Conservation (phyloP, 2,329 filamentous ascomycete genomes). For the Aspergillus phoenicis region DNA sequence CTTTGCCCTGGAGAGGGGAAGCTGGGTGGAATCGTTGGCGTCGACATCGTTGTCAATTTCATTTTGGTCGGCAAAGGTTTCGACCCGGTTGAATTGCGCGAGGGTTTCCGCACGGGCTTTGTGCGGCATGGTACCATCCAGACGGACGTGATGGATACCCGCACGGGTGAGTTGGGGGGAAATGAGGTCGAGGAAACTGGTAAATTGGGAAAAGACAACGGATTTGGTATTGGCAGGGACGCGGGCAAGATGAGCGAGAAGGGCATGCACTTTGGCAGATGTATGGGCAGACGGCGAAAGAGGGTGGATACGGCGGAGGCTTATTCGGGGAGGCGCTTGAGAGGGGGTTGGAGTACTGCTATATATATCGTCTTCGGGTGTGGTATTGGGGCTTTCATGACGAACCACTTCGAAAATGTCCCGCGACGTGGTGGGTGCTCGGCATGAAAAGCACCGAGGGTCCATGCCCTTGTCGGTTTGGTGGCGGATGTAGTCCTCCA, state of each 20-base stretch:
- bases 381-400: conserved; percentile 56
- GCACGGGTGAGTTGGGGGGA: conserved; percentile 73
- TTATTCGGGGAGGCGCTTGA: conserved; percentile 54
- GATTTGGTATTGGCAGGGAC: conserved; percentile 77
- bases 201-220: conserved; percentile 96
- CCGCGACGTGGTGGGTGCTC: conserved; percentile 75
- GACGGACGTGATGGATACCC: conserved; percentile 77
- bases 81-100: conserved; percentile 64
- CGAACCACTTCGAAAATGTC: conserved; percentile 92
- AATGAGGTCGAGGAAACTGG: conserved; percentile 90
- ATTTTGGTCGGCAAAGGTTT: conserved; percentile 37
- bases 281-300: conserved; percentile 61
- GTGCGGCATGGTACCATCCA: conserved; percentile 89
- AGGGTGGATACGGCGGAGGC: conserved; percentile 62
- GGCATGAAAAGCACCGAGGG: conserved; percentile 87
- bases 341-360: conserved; percentile 41
- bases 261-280: conserved; percentile 82
- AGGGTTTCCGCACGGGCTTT: conserved; percentile 80
- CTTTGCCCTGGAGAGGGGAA: background rate
- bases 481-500: conserved; percentile 87
- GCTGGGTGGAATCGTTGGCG: conserved; percentile 21
- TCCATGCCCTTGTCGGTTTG: conserved; percentile 74
- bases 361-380: conserved; percentile 44
- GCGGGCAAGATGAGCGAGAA: conserved; percentile 73
- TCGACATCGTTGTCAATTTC: conserved; percentile 39